A percentile compares a stretch with the other conserved stretches of the same genome.
Conservation (phyloP, 257 asterid genomes). For the Galeopsis tetrahit region DNA sequence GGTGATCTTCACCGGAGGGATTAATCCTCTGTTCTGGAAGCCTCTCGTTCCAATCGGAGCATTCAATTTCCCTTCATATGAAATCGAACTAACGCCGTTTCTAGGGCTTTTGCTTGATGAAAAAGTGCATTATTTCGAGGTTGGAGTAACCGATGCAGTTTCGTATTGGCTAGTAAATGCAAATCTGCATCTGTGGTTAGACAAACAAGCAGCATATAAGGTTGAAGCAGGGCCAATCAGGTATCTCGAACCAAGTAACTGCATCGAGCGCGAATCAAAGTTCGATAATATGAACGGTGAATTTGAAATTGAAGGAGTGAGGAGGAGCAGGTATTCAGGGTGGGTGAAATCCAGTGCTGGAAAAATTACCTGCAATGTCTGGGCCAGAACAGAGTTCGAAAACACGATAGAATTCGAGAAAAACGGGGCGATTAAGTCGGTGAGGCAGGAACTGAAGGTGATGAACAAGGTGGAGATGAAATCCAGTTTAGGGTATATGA, state of each 20-base stretch:
- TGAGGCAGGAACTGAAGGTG: conserved; percentile 56
- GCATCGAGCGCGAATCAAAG: conserved; percentile 38
- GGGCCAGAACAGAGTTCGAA: conserved; percentile 48
- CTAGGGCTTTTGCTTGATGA: conserved; percentile 64
- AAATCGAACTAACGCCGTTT: conserved; percentile 71
- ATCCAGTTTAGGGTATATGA: conserved; percentile 31
- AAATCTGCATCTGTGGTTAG: conserved; percentile 85
- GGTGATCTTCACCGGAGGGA: conserved; percentile 73
- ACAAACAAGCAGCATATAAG: conserved; percentile 35
- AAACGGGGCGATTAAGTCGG: conserved; percentile 53
- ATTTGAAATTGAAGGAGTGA: conserved; percentile 51
- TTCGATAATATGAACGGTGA: conserved; percentile 55
- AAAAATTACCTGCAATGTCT: conserved; percentile 55
- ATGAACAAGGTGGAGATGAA: conserved; percentile 40
- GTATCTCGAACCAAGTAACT: conserved; percentile 39
- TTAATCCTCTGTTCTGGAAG: conserved; percentile 84
- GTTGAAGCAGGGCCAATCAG: conserved; percentile 56
- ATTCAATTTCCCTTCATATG: conserved; percentile 81
- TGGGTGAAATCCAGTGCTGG: conserved; percentile 85
- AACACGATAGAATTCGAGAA: conserved; percentile 47
- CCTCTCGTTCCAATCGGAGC: conserved; percentile 88
- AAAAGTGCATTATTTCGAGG: conserved; percentile 51
- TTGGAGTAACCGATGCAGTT: conserved; percentile 61
- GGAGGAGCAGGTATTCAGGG: conserved; percentile 58
- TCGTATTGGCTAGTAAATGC: conserved; percentile 84